Evolutionary conservation across 139 green algal genomes (phyloP).

Genomic region (Auxenochlorella protothecoides): DNA sequence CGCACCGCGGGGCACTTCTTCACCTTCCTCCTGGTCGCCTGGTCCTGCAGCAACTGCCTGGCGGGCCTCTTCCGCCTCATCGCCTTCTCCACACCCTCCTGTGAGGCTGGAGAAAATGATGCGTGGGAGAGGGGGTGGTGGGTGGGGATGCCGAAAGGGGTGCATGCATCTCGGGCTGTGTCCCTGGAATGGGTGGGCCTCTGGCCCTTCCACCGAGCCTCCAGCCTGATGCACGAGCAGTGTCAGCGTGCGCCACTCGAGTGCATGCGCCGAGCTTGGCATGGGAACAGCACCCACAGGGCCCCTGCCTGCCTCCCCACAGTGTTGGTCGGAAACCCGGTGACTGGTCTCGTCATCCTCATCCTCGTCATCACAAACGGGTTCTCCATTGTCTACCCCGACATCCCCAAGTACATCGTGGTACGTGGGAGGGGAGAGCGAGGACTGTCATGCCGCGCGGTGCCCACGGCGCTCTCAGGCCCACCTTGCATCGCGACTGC

Average conservation of each 20-base stretch:
- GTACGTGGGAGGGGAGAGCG: no score
- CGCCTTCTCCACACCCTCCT: conserved; percentile 19
- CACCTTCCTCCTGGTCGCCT: conserved; percentile 21
- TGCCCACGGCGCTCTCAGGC: no score
- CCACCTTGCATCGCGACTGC: no score
- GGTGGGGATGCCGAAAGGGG: no score
- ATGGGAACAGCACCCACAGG: no score
- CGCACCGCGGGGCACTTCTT: conserved; percentile 29
- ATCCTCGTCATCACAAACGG: conserved; percentile 56
- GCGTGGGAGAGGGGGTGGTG: not conserved
- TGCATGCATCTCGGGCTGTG: no score
- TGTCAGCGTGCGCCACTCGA: no score
- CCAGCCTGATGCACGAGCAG: no score
- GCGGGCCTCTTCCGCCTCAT: conserved; percentile 44
- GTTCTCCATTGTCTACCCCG: conserved; percentile 47
- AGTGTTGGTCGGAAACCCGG: conserved; percentile 30
- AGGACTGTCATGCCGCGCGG: no score
- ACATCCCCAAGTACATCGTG: not conserved
- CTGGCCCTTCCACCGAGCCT: no score
- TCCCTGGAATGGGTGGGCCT: no score
- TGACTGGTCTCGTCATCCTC: conserved; percentile 14
- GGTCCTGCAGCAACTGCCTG: conserved; percentile 17
- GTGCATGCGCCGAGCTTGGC: no score
- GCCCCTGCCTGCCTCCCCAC: not conserved
- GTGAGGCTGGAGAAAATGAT: not conserved